Percentiles rank a stretch among this genome's conserved stretches.
Evolutionary conservation across 169 alveolate genomes (phyloP).

Genomic region (Plasmodium adleri): DNA sequence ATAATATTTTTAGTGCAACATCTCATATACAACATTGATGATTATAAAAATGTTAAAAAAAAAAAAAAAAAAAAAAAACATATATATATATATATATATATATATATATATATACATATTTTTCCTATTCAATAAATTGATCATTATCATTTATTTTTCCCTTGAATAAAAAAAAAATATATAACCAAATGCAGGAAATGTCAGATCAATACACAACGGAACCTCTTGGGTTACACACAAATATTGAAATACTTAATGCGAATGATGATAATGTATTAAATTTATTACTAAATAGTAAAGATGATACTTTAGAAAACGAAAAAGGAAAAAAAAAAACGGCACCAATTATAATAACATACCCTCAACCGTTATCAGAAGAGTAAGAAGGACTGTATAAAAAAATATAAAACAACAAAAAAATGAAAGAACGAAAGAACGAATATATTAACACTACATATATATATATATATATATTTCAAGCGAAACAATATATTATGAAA

Average conservation of each 20-base stretch:
- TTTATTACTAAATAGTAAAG: conserved; percentile 24
- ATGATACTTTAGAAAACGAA: background rate
- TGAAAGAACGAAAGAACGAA: no score
- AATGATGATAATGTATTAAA: conserved; percentile 60
- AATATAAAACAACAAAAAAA: background rate
- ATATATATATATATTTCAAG: conserved; percentile 22
- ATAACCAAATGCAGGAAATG: conserved; percentile 2
- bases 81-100: conserved; percentile 1
- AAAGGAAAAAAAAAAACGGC: conserved; percentile 1
- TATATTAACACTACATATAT: background rate
- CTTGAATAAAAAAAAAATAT: background rate
- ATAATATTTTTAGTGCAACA: conserved; percentile 43
- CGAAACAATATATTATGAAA: conserved; percentile 36
- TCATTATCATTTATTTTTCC: background rate
- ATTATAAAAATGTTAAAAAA: conserved; percentile 32
- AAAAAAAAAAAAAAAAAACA: conserved; percentile 1
- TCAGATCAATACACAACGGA: conserved; percentile 10
- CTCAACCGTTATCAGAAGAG: conserved; percentile 56
- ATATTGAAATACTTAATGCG: conserved; percentile 54
- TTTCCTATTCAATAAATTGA: no score
- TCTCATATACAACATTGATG: conserved; percentile 35
- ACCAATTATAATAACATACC: conserved; percentile 44
- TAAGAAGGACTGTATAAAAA: conserved; percentile 2
- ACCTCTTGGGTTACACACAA: conserved; percentile 9
- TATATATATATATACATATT: no score